These are phyloP conservation scores for Fusarium nanum DNA, from an alignment of 2,329 filamentous ascomycete genomes.

Conservation along the genomic window DNA sequence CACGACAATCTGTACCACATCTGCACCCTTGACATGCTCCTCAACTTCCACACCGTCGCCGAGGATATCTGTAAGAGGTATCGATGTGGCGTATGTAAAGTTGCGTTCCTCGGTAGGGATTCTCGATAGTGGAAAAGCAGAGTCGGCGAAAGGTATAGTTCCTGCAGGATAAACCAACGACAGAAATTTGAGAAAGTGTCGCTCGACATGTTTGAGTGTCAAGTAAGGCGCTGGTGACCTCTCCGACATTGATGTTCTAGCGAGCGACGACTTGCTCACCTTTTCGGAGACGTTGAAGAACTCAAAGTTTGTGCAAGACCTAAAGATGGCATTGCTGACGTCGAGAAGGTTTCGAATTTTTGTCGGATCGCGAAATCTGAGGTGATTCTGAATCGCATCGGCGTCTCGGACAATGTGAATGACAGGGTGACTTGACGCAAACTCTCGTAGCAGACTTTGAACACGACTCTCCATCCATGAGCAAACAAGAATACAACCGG, in stretches of 20 bases:
- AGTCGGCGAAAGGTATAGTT: slow-evolving; percentile 68
- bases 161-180: slow-evolving; percentile 68
- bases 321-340: slow-evolving; percentile 68
- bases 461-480: slow-evolving; percentile 75
- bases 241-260: slow-evolving; percentile 44
- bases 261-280: slow-evolving; percentile 44
- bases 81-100: slow-evolving; percentile 75
- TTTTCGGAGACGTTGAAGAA: slow-evolving; percentile 80
- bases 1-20: slow-evolving; percentile 73
- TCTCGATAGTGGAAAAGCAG: slow-evolving; percentile 72
- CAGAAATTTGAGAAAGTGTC: slow-evolving; percentile 76
- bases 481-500: slow-evolving; percentile 76
- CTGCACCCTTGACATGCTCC: slow-evolving; percentile 72
- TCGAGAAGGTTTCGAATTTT: slow-evolving; percentile 69
- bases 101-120: slow-evolving; percentile 69
- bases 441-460: slow-evolving; percentile 70
- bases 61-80: slow-evolving; percentile 69
- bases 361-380: slow-evolving; percentile 66
- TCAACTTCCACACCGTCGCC: slow-evolving; percentile 68
- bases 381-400: slow-evolving; percentile 71
- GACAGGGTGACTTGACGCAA: slow-evolving; percentile 73
- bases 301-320: slow-evolving; percentile 77
- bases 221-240: slow-evolving; percentile 68
- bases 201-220: slow-evolving; percentile 74
- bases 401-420: slow-evolving; percentile 76